Percentiles rank a stretch among this genome's conserved stretches.
Evolutionary conservation across 2,329 filamentous ascomycete genomes (phyloP).

Genomic region (Ceratocystis cubensis): DNA sequence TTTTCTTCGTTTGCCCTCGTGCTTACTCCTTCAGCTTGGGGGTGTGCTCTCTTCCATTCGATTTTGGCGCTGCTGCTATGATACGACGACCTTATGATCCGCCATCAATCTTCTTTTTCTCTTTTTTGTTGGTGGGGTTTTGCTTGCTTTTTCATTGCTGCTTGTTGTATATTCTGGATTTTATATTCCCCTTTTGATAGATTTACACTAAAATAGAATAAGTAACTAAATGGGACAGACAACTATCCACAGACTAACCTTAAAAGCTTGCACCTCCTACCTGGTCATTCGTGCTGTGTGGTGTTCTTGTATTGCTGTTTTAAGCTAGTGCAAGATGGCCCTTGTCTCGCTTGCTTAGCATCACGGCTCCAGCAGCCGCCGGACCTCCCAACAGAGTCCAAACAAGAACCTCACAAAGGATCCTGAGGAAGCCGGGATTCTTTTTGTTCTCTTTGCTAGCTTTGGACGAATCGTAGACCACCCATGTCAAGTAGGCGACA

Average conservation of each 20-base stretch:
- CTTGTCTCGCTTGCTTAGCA: constrained; percentile 3
- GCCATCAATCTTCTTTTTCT: not conserved
- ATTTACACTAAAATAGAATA: not conserved
- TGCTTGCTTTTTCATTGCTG: not conserved
- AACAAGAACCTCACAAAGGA: not conserved
- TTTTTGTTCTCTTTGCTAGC: not conserved
- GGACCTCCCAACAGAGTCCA: constrained; percentile 10
- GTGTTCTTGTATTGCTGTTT: not conserved
- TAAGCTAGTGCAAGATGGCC: not conserved
- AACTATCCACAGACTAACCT: too few relatives aligned
- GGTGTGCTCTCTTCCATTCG: not conserved
- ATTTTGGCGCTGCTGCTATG: not conserved
- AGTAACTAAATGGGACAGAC: not conserved
- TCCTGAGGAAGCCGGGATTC: not conserved
- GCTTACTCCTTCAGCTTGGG: not conserved
- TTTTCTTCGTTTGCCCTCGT: constrained; percentile 2
- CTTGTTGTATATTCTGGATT: not conserved
- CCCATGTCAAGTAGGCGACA: constrained; percentile 4
- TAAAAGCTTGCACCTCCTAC: too few relatives aligned
- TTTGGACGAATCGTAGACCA: not conserved
- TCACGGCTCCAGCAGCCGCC: constrained; percentile 5
- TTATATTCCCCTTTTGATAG: not conserved
- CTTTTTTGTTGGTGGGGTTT: not conserved
- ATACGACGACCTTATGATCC: not conserved
- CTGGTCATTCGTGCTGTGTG: not conserved